Conservation (phyloP, 1,284 basidiomycete species). For the Lignosus rhinocerotis region DNA sequence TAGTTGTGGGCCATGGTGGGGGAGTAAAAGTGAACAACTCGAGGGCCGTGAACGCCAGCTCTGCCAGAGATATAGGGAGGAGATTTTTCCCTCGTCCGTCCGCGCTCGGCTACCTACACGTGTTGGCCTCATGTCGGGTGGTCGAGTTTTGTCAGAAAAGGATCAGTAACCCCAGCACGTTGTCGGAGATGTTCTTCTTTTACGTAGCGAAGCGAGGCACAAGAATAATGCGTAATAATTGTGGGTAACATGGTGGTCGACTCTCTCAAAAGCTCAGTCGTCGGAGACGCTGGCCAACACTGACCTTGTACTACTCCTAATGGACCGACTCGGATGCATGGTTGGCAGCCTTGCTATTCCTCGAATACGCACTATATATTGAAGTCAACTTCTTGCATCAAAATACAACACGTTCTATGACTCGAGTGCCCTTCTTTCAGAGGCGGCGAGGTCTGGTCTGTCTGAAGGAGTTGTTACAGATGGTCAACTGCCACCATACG, state of each 20-base stretch:
- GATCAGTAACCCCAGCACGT: slow-evolving; percentile 19
- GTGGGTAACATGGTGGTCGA: background rate
- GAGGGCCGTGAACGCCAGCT: slow-evolving; percentile 15
- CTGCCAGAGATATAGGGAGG: slow-evolving; percentile 26
- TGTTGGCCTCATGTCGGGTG: slow-evolving; percentile 38
- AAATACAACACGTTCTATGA: background rate
- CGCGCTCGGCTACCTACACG: slow-evolving; percentile 36
- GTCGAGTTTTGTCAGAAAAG: slow-evolving; percentile 7
- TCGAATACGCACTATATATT: background rate
- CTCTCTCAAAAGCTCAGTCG: too few relatives aligned
- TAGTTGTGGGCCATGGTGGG: slow-evolving; percentile 27
- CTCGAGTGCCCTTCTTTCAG: background rate
- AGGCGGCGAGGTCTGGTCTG: too few relatives aligned
- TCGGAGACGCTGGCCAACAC: too few relatives aligned
- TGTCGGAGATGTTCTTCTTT: slow-evolving; percentile 3
- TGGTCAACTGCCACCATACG: too few relatives aligned
- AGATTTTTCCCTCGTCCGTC: slow-evolving; percentile 13
- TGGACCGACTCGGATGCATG: background rate
- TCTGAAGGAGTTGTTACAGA: too few relatives aligned
- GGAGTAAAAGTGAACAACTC: slow-evolving; percentile 31
- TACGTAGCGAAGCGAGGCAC: slow-evolving; percentile 9
- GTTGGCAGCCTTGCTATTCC: background rate
- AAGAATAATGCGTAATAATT: background rate
- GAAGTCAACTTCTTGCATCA: background rate
- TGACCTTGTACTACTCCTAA: background rate